Base-by-base conservation (phyloP, 257 asterid species). In the Echites panduratus region DNA sequence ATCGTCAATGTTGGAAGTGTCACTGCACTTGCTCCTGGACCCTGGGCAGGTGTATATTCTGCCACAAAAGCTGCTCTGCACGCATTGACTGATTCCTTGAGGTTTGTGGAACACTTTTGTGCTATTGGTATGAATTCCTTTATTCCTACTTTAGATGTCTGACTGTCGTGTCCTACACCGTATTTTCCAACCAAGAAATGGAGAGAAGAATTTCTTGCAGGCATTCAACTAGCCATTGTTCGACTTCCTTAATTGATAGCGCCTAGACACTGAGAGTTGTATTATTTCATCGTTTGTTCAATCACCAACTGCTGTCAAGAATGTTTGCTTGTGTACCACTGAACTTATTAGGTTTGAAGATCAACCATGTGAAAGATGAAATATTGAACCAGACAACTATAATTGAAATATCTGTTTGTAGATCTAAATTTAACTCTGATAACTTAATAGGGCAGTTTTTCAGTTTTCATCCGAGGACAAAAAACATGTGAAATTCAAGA, bases 61-160 rank as follows among this genome's bases (percentile, higher is more conserved):
- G 86, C 99, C 52, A 81, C 99, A 47, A 94, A 94, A 94, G 92
- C 99, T 71, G 97, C 97, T 75, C 10, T 94, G 17, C 99, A 94
- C 77, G 82, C 97, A 41, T 70, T 94, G 27, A 75, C 93, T 12
- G 97, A 94, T 79, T 77, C 83, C 72, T 77, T 94, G 74, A 93
- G 98, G 98, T 93, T 76, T 24, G 77, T 45, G 20, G 47, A 49
- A 20, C 13, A 20, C 13, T 32, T 73, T 22, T 12, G 62, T 44
- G 3, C 5, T 54, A 32, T 13, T 47, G 13, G 9, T 10, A 40
- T 74, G 35, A 27, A 45, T n/a, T 41, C 24, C 43, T 43, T 24
- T 1, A 29, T 27, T 61, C 17, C 35, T 9, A 27, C 27, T 29
- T 9, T 41, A 40, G 19, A 65, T 17, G 47, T 7, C 29, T 41